phyloP scores from a whole-genome alignment of 225 moss, liverwort and hornwort species.

The Sphagnum tenellum region DNA sequence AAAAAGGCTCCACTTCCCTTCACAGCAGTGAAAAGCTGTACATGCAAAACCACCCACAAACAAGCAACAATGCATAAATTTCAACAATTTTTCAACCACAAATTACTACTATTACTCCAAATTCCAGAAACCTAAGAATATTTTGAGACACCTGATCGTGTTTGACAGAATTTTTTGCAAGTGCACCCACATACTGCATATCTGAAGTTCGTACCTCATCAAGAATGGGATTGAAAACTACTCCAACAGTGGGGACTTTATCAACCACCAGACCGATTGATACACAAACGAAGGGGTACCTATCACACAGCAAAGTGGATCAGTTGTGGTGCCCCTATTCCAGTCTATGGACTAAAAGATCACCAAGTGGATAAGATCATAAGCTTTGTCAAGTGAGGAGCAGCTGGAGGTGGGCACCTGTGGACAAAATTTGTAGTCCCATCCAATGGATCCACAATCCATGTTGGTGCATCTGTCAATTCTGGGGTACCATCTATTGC shows the following conservation, averaged over 20 bases:
- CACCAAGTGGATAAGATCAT: not conserved
- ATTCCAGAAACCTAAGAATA: too few relatives aligned
- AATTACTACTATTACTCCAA: too few relatives aligned
- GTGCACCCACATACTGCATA: not conserved
- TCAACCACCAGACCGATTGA: conserved; percentile 77
- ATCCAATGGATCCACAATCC: conserved; percentile 95
- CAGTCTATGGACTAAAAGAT: not conserved
- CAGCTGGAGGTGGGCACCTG: conserved; percentile 10
- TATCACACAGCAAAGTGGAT: not conserved
- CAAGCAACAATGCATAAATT: not conserved
- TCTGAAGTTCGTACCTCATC: conserved; percentile 42
- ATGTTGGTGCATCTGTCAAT: conserved; percentile 79
- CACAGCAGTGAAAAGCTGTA: conserved; percentile 70
- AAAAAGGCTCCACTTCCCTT: conserved; percentile 79
- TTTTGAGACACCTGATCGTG: too few relatives aligned
- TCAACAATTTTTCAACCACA: too few relatives aligned
- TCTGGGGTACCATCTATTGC: conserved; percentile 41
- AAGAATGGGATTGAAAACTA: conserved; percentile 80
- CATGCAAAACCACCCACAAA: conserved; percentile 11
- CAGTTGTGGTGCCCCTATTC: not conserved
- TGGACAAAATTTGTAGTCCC: conserved; percentile 99
- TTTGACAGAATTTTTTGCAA: too few relatives aligned
- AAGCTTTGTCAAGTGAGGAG: not conserved
- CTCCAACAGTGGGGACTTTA: conserved; percentile 73
- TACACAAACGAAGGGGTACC: conserved; percentile 96